Conservation (phyloP, 345 rosid species). For the Kernera saxatilis region DNA sequence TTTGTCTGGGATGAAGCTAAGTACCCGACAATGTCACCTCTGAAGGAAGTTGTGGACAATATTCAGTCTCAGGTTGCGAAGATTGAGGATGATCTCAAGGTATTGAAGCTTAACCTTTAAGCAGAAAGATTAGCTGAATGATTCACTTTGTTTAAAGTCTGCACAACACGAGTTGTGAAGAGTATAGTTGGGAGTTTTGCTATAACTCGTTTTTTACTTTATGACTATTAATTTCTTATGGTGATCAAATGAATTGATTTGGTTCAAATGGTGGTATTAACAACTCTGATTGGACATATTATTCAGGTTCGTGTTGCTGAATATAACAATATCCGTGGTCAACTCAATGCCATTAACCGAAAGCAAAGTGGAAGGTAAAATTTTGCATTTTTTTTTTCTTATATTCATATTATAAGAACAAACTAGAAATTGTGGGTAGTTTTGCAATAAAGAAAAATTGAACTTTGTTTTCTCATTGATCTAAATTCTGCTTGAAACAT, state of each 20-base stretch:
- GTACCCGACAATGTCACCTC: conserved; percentile 91
- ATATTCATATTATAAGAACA: not conserved
- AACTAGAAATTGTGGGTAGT: not conserved
- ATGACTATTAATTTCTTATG: not conserved
- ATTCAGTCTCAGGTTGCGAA: conserved; percentile 81
- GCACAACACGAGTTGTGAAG: not conserved
- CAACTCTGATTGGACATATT: conserved; percentile 14
- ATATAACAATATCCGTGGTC: conserved; percentile 90
- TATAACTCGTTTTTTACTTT: not conserved
- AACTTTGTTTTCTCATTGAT: not conserved
- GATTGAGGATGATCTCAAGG: conserved; percentile 99
- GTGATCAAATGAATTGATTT: not conserved
- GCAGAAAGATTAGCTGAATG: not conserved
- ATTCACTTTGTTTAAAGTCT: not conserved
- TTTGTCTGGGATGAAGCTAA: conserved; percentile 98
- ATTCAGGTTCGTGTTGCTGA: conserved; percentile 90
- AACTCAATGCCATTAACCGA: conserved; percentile 87
- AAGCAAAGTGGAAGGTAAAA: conserved; percentile 95
- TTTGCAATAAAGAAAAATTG: not conserved
- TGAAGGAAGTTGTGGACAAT: conserved; percentile 77
- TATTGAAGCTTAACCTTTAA: conserved; percentile 14
- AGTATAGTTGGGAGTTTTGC: not conserved
- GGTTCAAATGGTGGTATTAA: not conserved
- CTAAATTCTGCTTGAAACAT: not conserved
- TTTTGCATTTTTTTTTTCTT: not conserved